Conservation (phyloP, 2,329 filamentous ascomycete genomes). For the Hymenoscyphus albidus region DNA sequence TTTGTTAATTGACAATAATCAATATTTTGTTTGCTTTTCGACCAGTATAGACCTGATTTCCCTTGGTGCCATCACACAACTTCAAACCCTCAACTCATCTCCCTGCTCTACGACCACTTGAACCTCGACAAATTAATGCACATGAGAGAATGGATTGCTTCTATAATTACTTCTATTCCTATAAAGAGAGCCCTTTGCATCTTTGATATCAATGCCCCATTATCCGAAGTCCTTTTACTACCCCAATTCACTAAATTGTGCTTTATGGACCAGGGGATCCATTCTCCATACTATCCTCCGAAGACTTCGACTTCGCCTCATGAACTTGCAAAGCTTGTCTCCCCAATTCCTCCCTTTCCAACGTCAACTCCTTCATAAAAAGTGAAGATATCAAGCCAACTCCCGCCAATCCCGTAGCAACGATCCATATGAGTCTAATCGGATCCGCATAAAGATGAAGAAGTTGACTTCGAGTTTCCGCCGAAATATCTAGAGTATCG, state of each 20-base stretch:
- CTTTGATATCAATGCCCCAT: neutral
- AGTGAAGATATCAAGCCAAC: conserved; percentile 2
- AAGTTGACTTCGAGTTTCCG: neutral
- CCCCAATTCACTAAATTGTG: neutral
- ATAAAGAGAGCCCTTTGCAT: neutral
- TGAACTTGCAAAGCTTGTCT: conserved; percentile 4
- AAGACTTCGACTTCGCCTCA: neutral
- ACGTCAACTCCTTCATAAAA: conserved; percentile 7
- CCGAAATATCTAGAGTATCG: neutral
- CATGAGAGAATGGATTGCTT: neutral
- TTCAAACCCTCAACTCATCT: too few species aligned
- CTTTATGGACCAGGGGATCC: neutral
- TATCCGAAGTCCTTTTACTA: neutral
- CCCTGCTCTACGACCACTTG: too few species aligned
- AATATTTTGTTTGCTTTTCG: too few species aligned
- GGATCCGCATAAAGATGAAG: neutral
- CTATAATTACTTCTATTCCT: neutral
- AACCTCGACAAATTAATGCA: neutral
- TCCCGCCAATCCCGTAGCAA: neutral
- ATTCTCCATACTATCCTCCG: neutral
- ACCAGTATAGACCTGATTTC: too few species aligned
- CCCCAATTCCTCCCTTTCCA: conserved; percentile 4
- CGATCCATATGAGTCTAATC: conserved; percentile 2
- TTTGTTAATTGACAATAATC: too few species aligned
- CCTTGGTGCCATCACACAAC: too few species aligned